These are phyloP conservation scores for Telfairia occidentalis DNA, from an alignment of 331 rosid genomes.

Conservation along the genomic window DNA sequence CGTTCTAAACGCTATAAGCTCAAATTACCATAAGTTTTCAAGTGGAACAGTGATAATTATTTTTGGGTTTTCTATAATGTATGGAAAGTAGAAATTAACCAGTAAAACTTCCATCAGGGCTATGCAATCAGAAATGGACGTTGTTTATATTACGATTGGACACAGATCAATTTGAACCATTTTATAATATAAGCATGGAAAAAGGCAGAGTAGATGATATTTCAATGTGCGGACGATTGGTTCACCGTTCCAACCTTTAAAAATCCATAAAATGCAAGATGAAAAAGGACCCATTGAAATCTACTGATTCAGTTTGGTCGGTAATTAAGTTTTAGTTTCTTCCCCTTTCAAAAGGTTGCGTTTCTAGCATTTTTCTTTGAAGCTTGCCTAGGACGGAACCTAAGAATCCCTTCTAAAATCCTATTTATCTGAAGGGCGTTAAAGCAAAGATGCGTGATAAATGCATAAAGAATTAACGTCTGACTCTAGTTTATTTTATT, in stretches of 20 bases:
- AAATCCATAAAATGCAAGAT: neutral
- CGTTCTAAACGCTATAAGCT: neutral
- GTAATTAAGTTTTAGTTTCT: neutral
- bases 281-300: neutral
- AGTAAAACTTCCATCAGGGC: neutral
- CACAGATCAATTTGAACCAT: neutral
- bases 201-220: neutral
- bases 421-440: neutral
- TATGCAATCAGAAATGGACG: neutral
- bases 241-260: neutral
- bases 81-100: neutral
- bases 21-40: neutral
- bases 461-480: neutral
- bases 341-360: neutral
- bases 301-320: neutral
- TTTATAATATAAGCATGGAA: neutral
- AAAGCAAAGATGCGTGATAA: neutral
- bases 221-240: neutral
- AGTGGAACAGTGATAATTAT: neutral
- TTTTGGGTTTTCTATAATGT: neutral
- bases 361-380: neutral
- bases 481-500: neutral
- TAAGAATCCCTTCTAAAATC: neutral
- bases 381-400: neutral
- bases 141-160: neutral